Conservation (phyloP, 2,329 filamentous ascomycete genomes). For the Nigrospora osmanthi region DNA sequence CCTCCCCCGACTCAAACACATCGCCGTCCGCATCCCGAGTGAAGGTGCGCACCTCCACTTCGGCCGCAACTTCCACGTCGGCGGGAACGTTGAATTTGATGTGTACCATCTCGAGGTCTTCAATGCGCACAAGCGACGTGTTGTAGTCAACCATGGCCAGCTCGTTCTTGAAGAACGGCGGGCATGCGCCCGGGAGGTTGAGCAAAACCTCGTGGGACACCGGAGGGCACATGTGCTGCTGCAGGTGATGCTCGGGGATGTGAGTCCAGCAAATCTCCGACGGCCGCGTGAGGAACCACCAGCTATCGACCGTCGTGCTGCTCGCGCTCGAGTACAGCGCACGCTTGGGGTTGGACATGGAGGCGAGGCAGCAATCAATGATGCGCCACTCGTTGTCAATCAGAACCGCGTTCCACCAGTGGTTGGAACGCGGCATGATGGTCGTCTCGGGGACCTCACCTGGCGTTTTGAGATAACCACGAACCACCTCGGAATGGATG, state of each 20-base stretch:
- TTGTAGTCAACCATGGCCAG: constrained; percentile 84
- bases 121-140: constrained; percentile 75
- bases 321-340: constrained; percentile 67
- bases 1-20: constrained; percentile 84
- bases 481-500: constrained; percentile 77
- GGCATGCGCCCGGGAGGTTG: constrained; percentile 77
- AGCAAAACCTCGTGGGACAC: constrained; percentile 80
- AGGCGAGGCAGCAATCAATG: constrained; percentile 88
- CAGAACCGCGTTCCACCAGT: constrained; percentile 95
- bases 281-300: constrained; percentile 90
- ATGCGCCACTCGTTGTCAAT: constrained; percentile 95
- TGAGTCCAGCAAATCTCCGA: constrained; percentile 93
- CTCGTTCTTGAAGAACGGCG: constrained; percentile 77
- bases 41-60: constrained; percentile 80
- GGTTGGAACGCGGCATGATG: constrained; percentile 79
- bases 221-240: constrained; percentile 89
- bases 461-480: constrained; percentile 84
- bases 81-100: constrained; percentile 79
- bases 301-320: constrained; percentile 67
- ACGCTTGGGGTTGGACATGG: constrained; percentile 80
- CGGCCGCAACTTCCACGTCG: constrained; percentile 86
- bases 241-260: constrained; percentile 75
- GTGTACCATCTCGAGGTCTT: constrained; percentile 90
- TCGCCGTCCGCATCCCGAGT: constrained; percentile 82
- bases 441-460: constrained; percentile 77